Base-by-base conservation (phyloP, 305 asterid species). In the Fraxinus xanthoxyloides region DNA sequence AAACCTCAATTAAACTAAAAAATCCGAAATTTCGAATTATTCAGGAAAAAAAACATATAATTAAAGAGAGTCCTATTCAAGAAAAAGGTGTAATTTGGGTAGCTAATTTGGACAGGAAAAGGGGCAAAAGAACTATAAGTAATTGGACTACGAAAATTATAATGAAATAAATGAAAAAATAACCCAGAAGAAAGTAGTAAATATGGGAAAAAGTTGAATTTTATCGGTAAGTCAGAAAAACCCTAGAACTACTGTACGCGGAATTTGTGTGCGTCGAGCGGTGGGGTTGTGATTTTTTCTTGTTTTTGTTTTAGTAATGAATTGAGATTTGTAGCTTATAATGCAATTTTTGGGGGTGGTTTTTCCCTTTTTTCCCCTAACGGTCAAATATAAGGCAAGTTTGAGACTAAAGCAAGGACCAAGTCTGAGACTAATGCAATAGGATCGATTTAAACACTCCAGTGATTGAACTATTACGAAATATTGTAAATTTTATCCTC, bases 331-430 rank as follows among this genome's bases (percentile, higher is more conserved):
- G 15, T 40, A 40, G 15, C 13, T 40, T 40, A 36, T 36, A 7
- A 36, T 36, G 12, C 43, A 36, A 69, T 70, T 12, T 9, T 46
- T 10, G 17, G 54, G 54, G 54, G 12, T 5, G n/a, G n/a, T 46
- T 3, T 35, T 35, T 8, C 1, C 3, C 12, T 43, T 40, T 40
- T 0, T 38, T 0, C 15, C 17, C 17, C 63, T 19, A 28, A 85
- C 76, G 73, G 79, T 79, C 78, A 72, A 70, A 84, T 84, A 40
- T 76, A 48, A 15, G 21, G 21, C 51, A 43, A 9, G 51, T 43
- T 43, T 43, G 51, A 43, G 51, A 38, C 48, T 38, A 12, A 8
- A 38, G 48, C 6, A 6, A 6, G 40, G 40, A 35, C 40, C 51
- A 40, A 43, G 43, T 36, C 8, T 36, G 43, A 36, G 43, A 36